Percentiles rank a stretch among this genome's conserved stretches.
These are phyloP conservation scores for Epipyxis sp. DNA, from an alignment of 108 stramenopile genomes.

Conservation along the genomic window DNA sequence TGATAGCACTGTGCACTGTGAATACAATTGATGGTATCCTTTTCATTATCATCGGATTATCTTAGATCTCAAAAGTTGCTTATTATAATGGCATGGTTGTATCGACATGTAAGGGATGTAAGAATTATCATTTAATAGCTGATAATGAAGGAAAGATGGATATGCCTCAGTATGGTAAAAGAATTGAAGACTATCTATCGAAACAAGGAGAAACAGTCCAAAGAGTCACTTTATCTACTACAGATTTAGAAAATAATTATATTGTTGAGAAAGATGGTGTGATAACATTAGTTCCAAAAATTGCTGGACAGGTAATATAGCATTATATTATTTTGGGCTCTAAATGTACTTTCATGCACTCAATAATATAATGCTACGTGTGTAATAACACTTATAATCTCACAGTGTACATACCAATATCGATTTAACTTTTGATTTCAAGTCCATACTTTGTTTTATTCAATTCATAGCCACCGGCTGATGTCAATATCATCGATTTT, in stretches of 20 bases:
- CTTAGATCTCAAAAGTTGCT: constrained; percentile 32
- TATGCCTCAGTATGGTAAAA: constrained; percentile 42
- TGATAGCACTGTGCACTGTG: neutral
- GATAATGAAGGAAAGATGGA: constrained; percentile 42
- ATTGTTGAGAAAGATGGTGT: neutral
- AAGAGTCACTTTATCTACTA: neutral
- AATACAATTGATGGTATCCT: neutral
- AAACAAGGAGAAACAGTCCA: neutral
- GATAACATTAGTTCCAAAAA: neutral
- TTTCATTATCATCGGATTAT: neutral
- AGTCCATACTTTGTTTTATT: too few species aligned
- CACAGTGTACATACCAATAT: too few species aligned
- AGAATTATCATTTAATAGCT: constrained; percentile 42
- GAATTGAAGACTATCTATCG: constrained; percentile 46
- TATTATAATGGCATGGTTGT: constrained; percentile 49
- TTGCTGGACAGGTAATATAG: neutral
- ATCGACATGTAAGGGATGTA: constrained; percentile 41
- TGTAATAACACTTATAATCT: too few species aligned
- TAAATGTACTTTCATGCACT: too few species aligned
- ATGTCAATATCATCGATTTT: too few species aligned
- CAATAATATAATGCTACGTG: too few species aligned
- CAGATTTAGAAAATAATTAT: neutral
- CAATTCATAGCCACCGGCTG: too few species aligned
- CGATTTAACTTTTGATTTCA: too few species aligned
- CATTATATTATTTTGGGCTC: too few species aligned